Evolutionary conservation across 148 eudicot genomes (phyloP), one percentile per base, ranked within the genome.

Genomic region (Amaranthus palmeri): DNA sequence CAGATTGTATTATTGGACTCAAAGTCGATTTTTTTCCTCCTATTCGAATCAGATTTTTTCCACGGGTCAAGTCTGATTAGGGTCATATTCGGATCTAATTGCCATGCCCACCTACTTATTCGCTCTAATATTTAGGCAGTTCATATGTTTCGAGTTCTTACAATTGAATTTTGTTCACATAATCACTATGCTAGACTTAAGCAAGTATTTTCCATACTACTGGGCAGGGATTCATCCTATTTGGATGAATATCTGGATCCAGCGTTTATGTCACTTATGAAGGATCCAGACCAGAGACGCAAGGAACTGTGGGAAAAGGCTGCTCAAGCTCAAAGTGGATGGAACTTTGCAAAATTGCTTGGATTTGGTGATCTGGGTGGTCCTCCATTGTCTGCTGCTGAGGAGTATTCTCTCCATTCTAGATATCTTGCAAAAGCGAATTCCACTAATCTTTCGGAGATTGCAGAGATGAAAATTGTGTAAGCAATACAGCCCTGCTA

Each of bases 401-500:
- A 95, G 76, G 99, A 95, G 82, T 95, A 90, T 78, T 92, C 99
- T 3, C 89, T 95, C 69, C 99, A 95, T 82, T 88, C 99, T 54
- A 80, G 97, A 92, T 92, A 92, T 83, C 96, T 96, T 49, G 81
- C 95, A 41, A 96, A 96, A 87, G 92, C 99, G 72, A 92, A 90
- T 85, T 88, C 95, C 70, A 85, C 86, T 65, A 92, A 92, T 83
- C 95, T 90, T 74, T 83, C 95, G 14, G 97, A 96, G 74, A 90
- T 96, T 82, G 91, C 96, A 68, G 97, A 96, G 82, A 96, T 92
- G 97, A 96, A 86, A 83, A 96, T 96, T 75, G 87, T 96, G 99
- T 96, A 89, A 90, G 97, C 57, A 36, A n/a, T 54, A 53, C 52
- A 42, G 48, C 8, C 50, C 45, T 47, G 49, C 17, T 11, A 44